A percentile compares a stretch with the other conserved stretches of the same genome.
Conservation (phyloP, 2,329 filamentous ascomycete species). For the Fusarium sambucinum region DNA sequence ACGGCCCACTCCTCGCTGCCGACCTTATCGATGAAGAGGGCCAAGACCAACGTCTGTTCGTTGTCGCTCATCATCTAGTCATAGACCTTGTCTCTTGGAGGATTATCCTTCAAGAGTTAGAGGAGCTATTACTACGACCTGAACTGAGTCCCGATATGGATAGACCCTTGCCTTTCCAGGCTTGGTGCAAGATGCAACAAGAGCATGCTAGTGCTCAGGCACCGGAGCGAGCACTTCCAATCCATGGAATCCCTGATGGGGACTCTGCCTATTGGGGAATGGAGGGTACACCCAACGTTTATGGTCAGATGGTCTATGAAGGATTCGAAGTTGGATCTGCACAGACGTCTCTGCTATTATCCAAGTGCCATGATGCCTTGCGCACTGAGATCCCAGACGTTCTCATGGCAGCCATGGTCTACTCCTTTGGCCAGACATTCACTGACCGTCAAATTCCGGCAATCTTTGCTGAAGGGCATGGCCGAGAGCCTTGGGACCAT, state of each 20-base stretch:
- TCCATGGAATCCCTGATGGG: slow-evolving; percentile 25
- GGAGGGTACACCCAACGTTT: slow-evolving; percentile 28
- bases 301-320: slow-evolving; percentile 36
- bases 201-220: slow-evolving; percentile 12
- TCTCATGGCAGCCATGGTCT: slow-evolving; percentile 49
- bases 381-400: slow-evolving; percentile 53
- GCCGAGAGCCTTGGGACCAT: slow-evolving; percentile 50
- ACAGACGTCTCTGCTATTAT: slow-evolving; percentile 37
- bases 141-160: slow-evolving; percentile 16
- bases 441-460: slow-evolving; percentile 45
- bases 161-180: slow-evolving; percentile 51
- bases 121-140: slow-evolving; percentile 52
- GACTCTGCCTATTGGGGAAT: slow-evolving; percentile 48
- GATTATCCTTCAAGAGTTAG: slow-evolving; percentile 52
- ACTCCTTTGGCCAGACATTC: slow-evolving; percentile 49
- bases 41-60: slow-evolving; percentile 50
- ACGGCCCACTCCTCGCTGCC: slow-evolving; percentile 24
- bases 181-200: slow-evolving; percentile 54
- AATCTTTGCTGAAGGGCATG: slow-evolving; percentile 54
- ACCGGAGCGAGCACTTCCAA: slow-evolving; percentile 45
- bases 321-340: slow-evolving; percentile 31
- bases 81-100: slow-evolving; percentile 63
- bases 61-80: slow-evolving; percentile 55
- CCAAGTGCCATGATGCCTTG: slow-evolving; percentile 43
- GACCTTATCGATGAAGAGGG: slow-evolving; percentile 23